Evolutionary conservation across 768 basidiomycete species (phyloP).

Genomic region (Gloeophyllum trabeum): DNA sequence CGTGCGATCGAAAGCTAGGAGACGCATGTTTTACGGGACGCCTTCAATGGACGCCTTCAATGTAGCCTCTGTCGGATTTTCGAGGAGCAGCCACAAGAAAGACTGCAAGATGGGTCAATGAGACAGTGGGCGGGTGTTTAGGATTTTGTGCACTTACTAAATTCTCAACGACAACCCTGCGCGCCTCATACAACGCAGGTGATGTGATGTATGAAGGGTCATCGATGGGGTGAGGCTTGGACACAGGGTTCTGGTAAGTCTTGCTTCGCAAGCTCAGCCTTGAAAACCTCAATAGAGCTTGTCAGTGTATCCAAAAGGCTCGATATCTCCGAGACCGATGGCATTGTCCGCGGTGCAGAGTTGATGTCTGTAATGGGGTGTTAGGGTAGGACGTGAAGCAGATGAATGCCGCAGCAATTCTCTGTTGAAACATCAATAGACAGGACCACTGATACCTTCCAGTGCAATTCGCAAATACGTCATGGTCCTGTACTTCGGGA

Average conservation of each 20-base stretch:
- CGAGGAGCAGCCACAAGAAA: conserved; percentile 24
- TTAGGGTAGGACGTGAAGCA: too few species aligned
- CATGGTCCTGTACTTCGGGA: too few species aligned
- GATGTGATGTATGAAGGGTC: conserved; percentile 21
- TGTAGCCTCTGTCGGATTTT: conserved; percentile 25
- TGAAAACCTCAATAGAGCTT: conserved; percentile 25
- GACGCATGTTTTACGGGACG: background rate
- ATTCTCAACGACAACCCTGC: conserved; percentile 21
- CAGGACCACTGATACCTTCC: too few species aligned
- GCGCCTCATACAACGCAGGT: conserved; percentile 25
- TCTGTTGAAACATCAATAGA: too few species aligned
- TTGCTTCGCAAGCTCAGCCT: conserved; percentile 24
- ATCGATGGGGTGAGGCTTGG: conserved; percentile 17
- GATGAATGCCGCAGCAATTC: too few species aligned
- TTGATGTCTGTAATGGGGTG: too few species aligned
- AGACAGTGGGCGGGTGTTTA: background rate
- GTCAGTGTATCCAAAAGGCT: conserved; percentile 28
- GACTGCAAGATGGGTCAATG: conserved; percentile 14
- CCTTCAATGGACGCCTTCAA: conserved; percentile 22
- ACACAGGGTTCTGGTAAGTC: conserved; percentile 25
- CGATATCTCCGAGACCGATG: conserved; percentile 25
- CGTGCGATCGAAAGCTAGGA: background rate
- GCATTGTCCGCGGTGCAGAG: too few species aligned
- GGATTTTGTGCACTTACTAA: conserved; percentile 12
- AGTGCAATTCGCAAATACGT: too few species aligned